Evolutionary conservation across 2,329 filamentous ascomycete genomes (phyloP), one percentile per base, ranked within the genome.

Genomic region (Calonectria fujianensis): DNA sequence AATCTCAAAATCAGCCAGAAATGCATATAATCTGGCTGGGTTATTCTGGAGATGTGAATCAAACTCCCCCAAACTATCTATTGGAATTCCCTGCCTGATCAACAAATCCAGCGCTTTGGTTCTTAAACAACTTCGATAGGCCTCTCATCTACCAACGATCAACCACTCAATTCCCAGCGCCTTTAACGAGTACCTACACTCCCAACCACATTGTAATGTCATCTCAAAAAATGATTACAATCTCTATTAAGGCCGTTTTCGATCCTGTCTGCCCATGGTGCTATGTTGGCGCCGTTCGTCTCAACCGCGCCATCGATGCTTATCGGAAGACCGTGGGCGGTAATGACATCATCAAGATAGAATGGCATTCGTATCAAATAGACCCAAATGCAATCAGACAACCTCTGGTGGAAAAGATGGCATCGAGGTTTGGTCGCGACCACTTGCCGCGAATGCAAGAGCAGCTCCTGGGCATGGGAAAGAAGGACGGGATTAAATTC

Each of bases 241-340:
- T 59, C 31, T 32, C 31, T 3, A 59, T 59, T 18, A 59, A 32
- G 4, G 54, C 54, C 3, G n/a, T 59, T 9, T 59, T 37, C 29
- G 54, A 59, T 7, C 31, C 54, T 20, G 31, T 37, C 18, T 59
- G 54, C 32, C 54, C 54, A 8, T 59, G 54, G 54, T 59, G 31
- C 31, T 37, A 37, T 11, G 32, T 37, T 37, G 54, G 54, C 29
- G 29, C 54, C 8, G 54, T 59, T 18, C 54, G 31, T 10, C 54
- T 59, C 11, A n/a, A 4, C 3, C 32, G 54, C 31, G 54, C 54
- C 20, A 32, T 59, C 3, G 32, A 59, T 16, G 13, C 18, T 13
- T 59, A 32, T 24, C 54, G 31, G 3, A 37, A 59, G 54, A 59
- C 54, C 14, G 54, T 37, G 3, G n/a, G 29, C 10, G 18, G 5